A percentile compares a stretch with the other conserved stretches of the same genome.
Evolutionary conservation across 768 basidiomycete genomes (phyloP).

Genomic region (Suillus clintonianus): DNA sequence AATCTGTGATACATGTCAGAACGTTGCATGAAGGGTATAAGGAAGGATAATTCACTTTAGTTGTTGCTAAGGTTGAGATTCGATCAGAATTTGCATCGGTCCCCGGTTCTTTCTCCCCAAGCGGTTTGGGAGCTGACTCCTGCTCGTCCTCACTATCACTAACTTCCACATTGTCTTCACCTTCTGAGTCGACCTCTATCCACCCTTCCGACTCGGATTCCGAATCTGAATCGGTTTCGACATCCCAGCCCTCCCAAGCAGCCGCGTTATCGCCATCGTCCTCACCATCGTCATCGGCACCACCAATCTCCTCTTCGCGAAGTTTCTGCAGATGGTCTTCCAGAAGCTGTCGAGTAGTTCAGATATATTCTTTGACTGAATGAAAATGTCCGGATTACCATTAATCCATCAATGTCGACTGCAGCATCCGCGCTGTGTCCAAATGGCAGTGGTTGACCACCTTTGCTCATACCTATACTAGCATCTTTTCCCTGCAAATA

Average conservation of each 20-base stretch:
- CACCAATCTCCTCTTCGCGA: conserved; percentile 58
- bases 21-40: neutral
- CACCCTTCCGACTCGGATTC: conserved; percentile 68
- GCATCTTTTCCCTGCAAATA: conserved; percentile 82
- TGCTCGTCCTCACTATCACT: conserved; percentile 85
- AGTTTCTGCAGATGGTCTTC: conserved; percentile 82
- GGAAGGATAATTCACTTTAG: conserved; percentile 57
- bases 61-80: conserved; percentile 72
- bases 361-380: neutral
- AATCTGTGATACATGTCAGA: conserved; percentile 54
- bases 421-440: conserved; percentile 77
- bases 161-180: conserved; percentile 66
- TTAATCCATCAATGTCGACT: conserved; percentile 87
- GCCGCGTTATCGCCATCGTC: conserved; percentile 61
- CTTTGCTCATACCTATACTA: conserved; percentile 68
- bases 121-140: conserved; percentile 16
- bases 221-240: conserved; percentile 68
- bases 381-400: conserved; percentile 48
- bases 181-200: conserved; percentile 77
- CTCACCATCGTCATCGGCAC: conserved; percentile 59
- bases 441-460: conserved; percentile 72
- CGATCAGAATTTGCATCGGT: conserved; percentile 35
- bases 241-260: conserved; percentile 90
- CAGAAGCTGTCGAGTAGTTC: conserved; percentile 56
- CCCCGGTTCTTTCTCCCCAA: conserved; percentile 13